Evolutionary conservation across 441 rosid species (phyloP), one percentile per base, ranked within the genome.

Genomic region (Flueggea neowawraea): DNA sequence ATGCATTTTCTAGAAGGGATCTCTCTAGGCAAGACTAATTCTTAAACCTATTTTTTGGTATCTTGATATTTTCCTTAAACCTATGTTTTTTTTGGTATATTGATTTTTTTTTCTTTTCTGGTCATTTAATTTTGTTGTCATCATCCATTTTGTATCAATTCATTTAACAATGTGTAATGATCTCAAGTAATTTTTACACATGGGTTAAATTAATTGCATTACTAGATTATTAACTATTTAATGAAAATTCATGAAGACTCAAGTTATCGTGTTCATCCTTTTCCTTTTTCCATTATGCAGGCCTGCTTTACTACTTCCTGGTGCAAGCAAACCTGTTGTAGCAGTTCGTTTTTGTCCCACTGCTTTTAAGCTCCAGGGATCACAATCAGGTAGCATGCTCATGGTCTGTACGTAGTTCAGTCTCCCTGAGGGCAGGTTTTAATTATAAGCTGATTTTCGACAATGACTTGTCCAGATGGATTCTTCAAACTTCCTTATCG

Each of bases 401-500:
- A 56, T 10, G 47, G 31, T n/a, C 17, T 56, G 62, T 16, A 22
- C 28, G 28, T 22, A 22, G 28, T 22, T 22, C 28, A 22, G 28
- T 22, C 28, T 22, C 28, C 28, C 28, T 22, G 28, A 22, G 28
- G 28, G 28, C 28, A 22, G 2, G 28, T 22, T 22, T 22, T 22
- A 22, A 22, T 22, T 22, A 22, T 47, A 63, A 66, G 60, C 62
- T 61, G 45, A 59, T 16, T 55, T 12, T 47, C 57, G 67, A 36
- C 54, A 22, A 22, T 73, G 67, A 54, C 64, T 58, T 57, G 28
- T 79, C 85, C 88, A 91, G 97, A 70, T 62, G 83, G 90, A 53
- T 75, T 86, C 69, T 95, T 91, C 86, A 89, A 91, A 82, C 96
- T 91, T 65, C 96, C 97, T 69, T 74, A 91, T 64, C 96, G 99